phyloP scores from a whole-genome alignment of 305 asterid species.

The Rubia peregrina region DNA sequence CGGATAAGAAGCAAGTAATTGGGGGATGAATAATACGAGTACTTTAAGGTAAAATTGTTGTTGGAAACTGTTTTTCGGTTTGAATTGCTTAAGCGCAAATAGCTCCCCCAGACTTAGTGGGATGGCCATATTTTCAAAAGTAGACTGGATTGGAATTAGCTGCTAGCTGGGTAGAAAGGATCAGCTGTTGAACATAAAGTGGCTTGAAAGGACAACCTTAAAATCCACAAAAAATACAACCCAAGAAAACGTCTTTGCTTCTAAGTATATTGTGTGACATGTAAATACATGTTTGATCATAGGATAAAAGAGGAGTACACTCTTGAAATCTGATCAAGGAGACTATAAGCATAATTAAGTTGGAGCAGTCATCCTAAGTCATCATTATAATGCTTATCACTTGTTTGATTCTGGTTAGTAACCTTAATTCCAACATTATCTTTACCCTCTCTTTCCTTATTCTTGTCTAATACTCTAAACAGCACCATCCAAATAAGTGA shows the following conservation, averaged over 20 bases:
- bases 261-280: slow-evolving; percentile 31
- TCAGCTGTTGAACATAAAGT: slow-evolving; percentile 24
- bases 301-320: not conserved
- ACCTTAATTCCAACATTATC: not conserved
- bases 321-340: not conserved
- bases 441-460: not conserved
- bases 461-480: too few species aligned
- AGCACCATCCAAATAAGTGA: too few species aligned
- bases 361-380: slow-evolving; percentile 1
- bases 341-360: not conserved
- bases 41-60: slow-evolving; percentile 24
- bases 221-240: slow-evolving; percentile 15
- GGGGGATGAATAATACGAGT: not conserved
- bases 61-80: slow-evolving; percentile 21
- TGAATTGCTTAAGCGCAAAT: slow-evolving; percentile 78
- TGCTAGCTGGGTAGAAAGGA: slow-evolving; percentile 13
- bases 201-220: slow-evolving; percentile 45
- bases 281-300: not conserved
- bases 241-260: slow-evolving; percentile 41
- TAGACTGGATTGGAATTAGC: slow-evolving; percentile 8
- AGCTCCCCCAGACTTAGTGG: slow-evolving; percentile 33
- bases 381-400: slow-evolving; percentile 12
- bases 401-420: not conserved
- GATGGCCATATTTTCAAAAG: slow-evolving; percentile 33
- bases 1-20: slow-evolving; percentile 17